Evolutionary conservation across 2,329 filamentous ascomycete genomes (phyloP).

Genomic region (Verticillium zaregamsianum): DNA sequence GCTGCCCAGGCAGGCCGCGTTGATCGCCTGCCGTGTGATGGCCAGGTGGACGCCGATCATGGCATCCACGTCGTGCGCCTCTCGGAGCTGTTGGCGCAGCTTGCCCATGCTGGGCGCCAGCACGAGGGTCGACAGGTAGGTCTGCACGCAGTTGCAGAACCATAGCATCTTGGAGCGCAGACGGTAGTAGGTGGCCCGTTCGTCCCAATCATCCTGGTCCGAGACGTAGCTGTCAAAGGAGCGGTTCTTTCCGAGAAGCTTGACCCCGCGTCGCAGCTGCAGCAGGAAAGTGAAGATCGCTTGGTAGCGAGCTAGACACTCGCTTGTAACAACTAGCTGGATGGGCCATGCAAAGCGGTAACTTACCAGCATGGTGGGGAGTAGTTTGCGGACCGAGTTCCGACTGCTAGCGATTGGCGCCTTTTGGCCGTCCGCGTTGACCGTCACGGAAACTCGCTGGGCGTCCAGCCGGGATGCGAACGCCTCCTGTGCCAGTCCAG

Average conservation of each 20-base stretch:
- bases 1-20: slow-evolving; percentile 65
- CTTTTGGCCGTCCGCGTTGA: neutral
- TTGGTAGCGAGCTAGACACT: slow-evolving; percentile 64
- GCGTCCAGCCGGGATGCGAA: slow-evolving; percentile 57
- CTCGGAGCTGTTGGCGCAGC: slow-evolving; percentile 53
- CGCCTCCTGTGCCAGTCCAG: slow-evolving; percentile 70
- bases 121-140: slow-evolving; percentile 72
- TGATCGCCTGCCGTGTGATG: slow-evolving; percentile 59
- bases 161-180: slow-evolving; percentile 69
- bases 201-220: slow-evolving; percentile 31
- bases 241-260: slow-evolving; percentile 56
- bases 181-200: slow-evolving; percentile 48
- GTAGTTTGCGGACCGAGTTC: slow-evolving; percentile 30
- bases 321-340: slow-evolving; percentile 67
- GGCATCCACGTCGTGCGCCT: slow-evolving; percentile 69
- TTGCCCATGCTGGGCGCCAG: slow-evolving; percentile 54
- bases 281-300: slow-evolving; percentile 70
- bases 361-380: slow-evolving; percentile 60
- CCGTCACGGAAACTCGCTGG: slow-evolving; percentile 48
- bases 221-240: slow-evolving; percentile 35
- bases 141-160: slow-evolving; percentile 71
- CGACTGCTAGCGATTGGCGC: neutral
- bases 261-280: slow-evolving; percentile 69
- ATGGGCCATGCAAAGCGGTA: slow-evolving; percentile 66
- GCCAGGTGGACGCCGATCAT: slow-evolving; percentile 69